Evolutionary conservation across 2,329 filamentous ascomycete species (phyloP), one percentile per base, ranked within the genome.

Genomic region (Xylariaceae sp.): DNA sequence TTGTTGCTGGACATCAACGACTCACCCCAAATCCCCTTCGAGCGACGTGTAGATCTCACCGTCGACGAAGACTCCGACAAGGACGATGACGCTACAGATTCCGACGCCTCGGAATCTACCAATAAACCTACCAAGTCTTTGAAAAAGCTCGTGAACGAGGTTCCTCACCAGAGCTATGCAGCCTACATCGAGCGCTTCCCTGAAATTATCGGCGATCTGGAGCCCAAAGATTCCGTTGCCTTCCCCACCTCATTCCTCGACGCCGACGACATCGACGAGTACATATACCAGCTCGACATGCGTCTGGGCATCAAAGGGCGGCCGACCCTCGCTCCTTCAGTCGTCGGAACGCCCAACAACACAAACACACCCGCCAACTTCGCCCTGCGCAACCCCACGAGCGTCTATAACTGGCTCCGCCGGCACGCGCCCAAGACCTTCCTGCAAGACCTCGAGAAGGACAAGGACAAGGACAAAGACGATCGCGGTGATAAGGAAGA

Each of bases 401-500:
- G 88, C 48, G 91, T 95, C 3, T 94, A 95, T 70, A 96, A 94
- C 66, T 98, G 93, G 93, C 79, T 98, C 11, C 80, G 88, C 52
- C 83, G 88, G 62, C 78, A 95, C 66, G 84, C 88, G 48, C 87
- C 90, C 3, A 84, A 92, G 64, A 83, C 90, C 39, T 91, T 95
- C 70, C 70, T 94, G 17, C 86, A 95, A 64, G 87, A 90, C 58
- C 80, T 82, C 45, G 82, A 85, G 57, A 67, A 67, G 22, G 63
- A 66, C 43, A 57, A 85, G 55, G 64, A 67, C 3, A 64, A 65
- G 47, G 54, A 65, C 47, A 56, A 67, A 19, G 66, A 68, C 42
- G 66, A 69, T 40, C 62, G 59, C 16, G n/a, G n/a, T n/a, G 61
- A 60, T 23, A 58, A 56, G 41, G 54, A 61, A 22, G 67, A 68